Conservation (phyloP, 495 filamentous ascomycete species). For the Talaromyces ruber region DNA sequence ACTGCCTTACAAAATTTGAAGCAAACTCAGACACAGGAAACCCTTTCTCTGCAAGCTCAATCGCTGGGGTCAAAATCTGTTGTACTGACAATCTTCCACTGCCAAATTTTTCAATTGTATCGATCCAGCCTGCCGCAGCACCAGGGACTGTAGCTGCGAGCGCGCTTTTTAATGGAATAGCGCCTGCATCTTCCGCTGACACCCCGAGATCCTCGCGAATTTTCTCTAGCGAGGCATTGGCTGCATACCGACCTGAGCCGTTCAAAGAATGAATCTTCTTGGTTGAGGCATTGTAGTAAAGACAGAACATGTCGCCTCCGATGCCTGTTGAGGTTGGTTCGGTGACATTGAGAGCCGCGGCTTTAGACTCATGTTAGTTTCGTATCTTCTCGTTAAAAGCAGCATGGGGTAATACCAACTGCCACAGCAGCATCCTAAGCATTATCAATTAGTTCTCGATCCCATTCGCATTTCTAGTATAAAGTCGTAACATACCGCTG, state of each 20-base stretch:
- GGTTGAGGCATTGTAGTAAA: constrained; percentile 81
- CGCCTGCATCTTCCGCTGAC: constrained; percentile 47
- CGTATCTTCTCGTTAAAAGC: not conserved
- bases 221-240: constrained; percentile 56
- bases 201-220: constrained; percentile 63
- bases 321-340: constrained; percentile 94
- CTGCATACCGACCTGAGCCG: constrained; percentile 76
- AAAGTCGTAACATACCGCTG: constrained; percentile 56
- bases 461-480: not conserved
- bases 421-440: constrained; percentile 86
- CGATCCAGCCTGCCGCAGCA: constrained; percentile 89
- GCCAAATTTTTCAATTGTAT: constrained; percentile 84
- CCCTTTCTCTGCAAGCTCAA: constrained; percentile 79
- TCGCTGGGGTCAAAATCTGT: constrained; percentile 75
- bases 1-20: constrained; percentile 52
- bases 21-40: constrained; percentile 82
- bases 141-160: constrained; percentile 83
- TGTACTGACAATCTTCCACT: constrained; percentile 73
- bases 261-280: constrained; percentile 79
- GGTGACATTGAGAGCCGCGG: constrained; percentile 85
- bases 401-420: constrained; percentile 39
- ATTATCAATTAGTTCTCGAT: not conserved
- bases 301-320: constrained; percentile 95
- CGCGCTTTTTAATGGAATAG: constrained; percentile 68
- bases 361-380: constrained; percentile 25